Evolutionary conservation across 306 rosid species (phyloP).

Genomic region (Erythrophleum fordii): DNA sequence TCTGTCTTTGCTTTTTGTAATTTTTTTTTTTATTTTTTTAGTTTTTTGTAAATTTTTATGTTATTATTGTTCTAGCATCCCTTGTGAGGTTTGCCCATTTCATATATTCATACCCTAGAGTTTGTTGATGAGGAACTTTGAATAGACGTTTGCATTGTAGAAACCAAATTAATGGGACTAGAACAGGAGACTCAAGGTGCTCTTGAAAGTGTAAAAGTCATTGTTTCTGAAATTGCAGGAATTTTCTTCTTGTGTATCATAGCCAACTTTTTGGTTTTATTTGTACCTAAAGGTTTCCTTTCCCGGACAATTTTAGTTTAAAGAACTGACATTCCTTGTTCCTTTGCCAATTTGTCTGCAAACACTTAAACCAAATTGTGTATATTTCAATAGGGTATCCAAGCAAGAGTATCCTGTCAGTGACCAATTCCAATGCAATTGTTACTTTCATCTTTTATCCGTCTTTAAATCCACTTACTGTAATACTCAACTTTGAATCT

Average conservation of each 20-base stretch:
- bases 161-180: neutral
- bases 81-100: neutral
- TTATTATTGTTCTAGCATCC: conserved; percentile 7
- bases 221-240: neutral
- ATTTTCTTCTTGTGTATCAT: neutral
- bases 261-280: neutral
- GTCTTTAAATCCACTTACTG: neutral
- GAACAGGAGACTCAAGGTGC: neutral
- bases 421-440: neutral
- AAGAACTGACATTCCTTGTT: neutral
- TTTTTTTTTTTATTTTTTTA: neutral
- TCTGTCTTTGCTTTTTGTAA: neutral
- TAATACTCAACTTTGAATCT: neutral
- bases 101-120: neutral
- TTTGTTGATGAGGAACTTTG: neutral
- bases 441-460: neutral
- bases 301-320: neutral
- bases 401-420: neutral
- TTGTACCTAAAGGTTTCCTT: neutral
- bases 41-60: conserved; percentile 29
- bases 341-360: neutral
- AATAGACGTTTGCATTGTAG: neutral
- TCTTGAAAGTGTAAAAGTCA: neutral
- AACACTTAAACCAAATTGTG: neutral
- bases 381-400: neutral